Conservation (phyloP, 176 grass and related monocot species). For the Zoysia pacifica region DNA sequence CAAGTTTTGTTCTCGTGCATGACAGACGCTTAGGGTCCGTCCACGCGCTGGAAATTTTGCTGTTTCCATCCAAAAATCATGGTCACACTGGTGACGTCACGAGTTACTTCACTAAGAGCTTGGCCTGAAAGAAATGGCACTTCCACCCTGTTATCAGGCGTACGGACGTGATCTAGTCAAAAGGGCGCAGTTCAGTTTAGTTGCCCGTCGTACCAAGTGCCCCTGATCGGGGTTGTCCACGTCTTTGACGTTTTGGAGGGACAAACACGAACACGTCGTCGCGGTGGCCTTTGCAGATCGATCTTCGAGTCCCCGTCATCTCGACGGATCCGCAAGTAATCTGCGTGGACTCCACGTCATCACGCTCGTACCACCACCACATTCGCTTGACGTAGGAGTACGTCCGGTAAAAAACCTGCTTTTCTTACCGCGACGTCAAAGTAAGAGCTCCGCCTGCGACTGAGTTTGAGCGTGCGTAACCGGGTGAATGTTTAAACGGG, state of each 20-base stretch:
- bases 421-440: neutral
- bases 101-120: no score
- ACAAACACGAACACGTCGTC: neutral
- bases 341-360: neutral
- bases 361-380: neutral
- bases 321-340: neutral
- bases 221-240: neutral
- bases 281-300: neutral
- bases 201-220: neutral
- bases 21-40: no score
- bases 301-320: neutral
- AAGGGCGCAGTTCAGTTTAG: neutral
- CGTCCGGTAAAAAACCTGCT: neutral
- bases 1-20: no score
- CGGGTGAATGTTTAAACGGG: neutral
- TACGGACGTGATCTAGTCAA: neutral
- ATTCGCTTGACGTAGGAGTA: no score
- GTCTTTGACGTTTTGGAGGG: neutral
- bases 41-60: no score
- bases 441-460: neutral
- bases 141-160: no score
- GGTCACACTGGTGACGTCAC: no score
- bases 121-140: no score
- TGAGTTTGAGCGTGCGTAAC: neutral
- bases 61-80: no score